These are phyloP conservation scores for Daldinia concentrica DNA, from an alignment of 495 filamentous ascomycete genomes.

Conservation along the genomic window DNA sequence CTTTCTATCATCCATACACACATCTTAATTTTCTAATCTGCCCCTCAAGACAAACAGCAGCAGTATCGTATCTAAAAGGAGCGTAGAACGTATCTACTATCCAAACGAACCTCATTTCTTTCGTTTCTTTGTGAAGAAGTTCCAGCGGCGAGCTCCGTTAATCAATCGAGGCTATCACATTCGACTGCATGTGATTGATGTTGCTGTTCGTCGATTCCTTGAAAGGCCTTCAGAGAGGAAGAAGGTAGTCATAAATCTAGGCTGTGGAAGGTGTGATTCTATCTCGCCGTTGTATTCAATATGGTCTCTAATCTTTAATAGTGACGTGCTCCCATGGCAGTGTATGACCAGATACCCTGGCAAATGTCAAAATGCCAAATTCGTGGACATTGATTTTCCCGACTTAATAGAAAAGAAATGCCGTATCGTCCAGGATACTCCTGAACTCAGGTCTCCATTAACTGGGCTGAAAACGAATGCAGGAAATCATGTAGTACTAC, in stretches of 20 bases:
- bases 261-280: constrained; percentile 83
- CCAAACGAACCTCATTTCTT: constrained; percentile 80
- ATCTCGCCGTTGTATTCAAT: constrained; percentile 12
- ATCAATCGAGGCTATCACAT: constrained; percentile 92
- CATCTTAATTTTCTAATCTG: constrained; percentile 25
- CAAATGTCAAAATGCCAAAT: constrained; percentile 65
- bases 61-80: constrained; percentile 89
- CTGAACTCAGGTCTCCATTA: constrained; percentile 64
- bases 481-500: constrained; percentile 60
- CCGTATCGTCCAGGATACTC: constrained; percentile 66
- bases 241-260: constrained; percentile 85
- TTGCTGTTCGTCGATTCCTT: constrained; percentile 76
- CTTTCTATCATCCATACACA: neutral
- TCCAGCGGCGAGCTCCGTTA: constrained; percentile 78
- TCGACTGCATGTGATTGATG: constrained; percentile 80
- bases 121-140: constrained; percentile 85
- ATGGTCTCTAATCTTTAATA: constrained; percentile 47
- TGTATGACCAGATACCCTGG: constrained; percentile 71
- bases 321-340: constrained; percentile 91
- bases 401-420: constrained; percentile 81
- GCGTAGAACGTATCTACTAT: constrained; percentile 85
- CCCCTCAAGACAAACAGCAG: constrained; percentile 79
- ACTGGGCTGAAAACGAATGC: constrained; percentile 56
- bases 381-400: constrained; percentile 89
- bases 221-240: constrained; percentile 63